A percentile compares a stretch with the other conserved stretches of the same genome.
These are phyloP conservation scores for Tylopilus sp. DNA, from an alignment of 1,284 basidiomycete species.

Conservation along the genomic window DNA sequence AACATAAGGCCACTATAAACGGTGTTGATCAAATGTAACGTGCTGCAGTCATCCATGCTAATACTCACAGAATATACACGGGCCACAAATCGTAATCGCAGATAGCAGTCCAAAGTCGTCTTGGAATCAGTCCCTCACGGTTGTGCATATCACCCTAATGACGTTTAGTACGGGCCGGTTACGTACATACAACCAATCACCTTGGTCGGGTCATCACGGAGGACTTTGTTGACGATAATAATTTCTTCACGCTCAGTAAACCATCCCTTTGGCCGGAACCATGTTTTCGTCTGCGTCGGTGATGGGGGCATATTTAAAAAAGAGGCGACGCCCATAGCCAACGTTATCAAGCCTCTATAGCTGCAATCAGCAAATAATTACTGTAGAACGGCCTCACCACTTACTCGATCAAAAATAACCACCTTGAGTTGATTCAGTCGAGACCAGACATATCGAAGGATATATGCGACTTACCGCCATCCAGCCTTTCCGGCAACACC, in stretches of 20 bases:
- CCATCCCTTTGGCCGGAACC: conserved; percentile 71
- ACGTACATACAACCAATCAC: conserved; percentile 21
- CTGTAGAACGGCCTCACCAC: conserved; percentile 10
- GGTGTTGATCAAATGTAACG: neutral
- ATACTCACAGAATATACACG: conserved; percentile 53
- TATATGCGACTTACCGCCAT: conserved; percentile 47
- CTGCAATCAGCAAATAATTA: neutral
- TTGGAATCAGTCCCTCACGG: conserved; percentile 60
- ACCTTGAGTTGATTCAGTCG: conserved; percentile 5
- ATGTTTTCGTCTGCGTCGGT: conserved; percentile 65
- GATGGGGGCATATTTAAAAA: conserved; percentile 72
- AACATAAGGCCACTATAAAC: conserved; percentile 42
- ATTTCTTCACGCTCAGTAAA: conserved; percentile 58
- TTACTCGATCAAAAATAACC: conserved; percentile 30
- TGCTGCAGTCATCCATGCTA: neutral
- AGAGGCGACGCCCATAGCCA: conserved; percentile 56
- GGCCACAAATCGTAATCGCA: conserved; percentile 73
- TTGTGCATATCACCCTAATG: conserved; percentile 72
- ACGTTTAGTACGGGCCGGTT: neutral
- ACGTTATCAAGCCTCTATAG: conserved; percentile 48
- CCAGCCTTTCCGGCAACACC: conserved; percentile 56
- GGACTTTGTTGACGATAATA: conserved; percentile 55
- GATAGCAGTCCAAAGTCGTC: conserved; percentile 54
- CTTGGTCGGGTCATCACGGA: conserved; percentile 72
- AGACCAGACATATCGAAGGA: neutral